Percentiles rank a stretch among this genome's conserved stretches.
Conservation (phyloP, 495 filamentous ascomycete species). For the Lophiostoma macrostomum region DNA sequence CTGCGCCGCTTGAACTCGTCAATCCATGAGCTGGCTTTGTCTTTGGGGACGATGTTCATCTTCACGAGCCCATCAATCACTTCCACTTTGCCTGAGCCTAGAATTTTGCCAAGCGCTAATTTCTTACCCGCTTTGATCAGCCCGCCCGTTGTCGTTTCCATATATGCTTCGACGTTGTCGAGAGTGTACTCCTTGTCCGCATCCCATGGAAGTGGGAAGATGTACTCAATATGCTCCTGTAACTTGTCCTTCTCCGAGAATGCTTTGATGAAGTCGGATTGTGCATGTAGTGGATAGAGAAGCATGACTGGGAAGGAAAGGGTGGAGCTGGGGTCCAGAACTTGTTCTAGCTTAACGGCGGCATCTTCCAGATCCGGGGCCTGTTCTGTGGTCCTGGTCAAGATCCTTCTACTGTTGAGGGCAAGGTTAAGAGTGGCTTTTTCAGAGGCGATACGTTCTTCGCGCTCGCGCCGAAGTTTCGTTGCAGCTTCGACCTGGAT, state of each 20-base stretch:
- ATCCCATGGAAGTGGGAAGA: constrained; percentile 87
- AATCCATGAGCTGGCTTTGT: constrained; percentile 68
- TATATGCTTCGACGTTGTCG: constrained; percentile 75
- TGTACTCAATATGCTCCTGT: constrained; percentile 70
- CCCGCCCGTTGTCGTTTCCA: constrained; percentile 77
- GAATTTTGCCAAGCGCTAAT: constrained; percentile 65
- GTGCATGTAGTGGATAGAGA: constrained; percentile 73
- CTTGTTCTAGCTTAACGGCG: constrained; percentile 57
- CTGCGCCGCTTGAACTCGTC: constrained; percentile 65
- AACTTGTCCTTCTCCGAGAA: constrained; percentile 71
- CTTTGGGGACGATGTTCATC: constrained; percentile 74
- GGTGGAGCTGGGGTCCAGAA: constrained; percentile 64
- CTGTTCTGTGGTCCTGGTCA: constrained; percentile 59
- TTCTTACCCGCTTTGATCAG: constrained; percentile 89
- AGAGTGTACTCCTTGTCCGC: constrained; percentile 60
- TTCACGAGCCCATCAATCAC: constrained; percentile 81
- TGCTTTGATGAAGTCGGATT: constrained; percentile 86
- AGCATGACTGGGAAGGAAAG: constrained; percentile 77
- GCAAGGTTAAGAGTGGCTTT: constrained; percentile 62
- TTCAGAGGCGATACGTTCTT: constrained; percentile 51
- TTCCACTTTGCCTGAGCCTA: constrained; percentile 76
- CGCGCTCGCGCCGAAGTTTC: constrained; percentile 45
- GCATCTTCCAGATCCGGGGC: constrained; percentile 75
- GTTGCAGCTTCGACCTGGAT: constrained; percentile 33
- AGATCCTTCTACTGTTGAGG: constrained; percentile 70